Percentiles rank a stretch among this genome's conserved stretches.
phyloP scores from a whole-genome alignment of 148 eudicot genomes.

The Chenopodium suecicum region DNA sequence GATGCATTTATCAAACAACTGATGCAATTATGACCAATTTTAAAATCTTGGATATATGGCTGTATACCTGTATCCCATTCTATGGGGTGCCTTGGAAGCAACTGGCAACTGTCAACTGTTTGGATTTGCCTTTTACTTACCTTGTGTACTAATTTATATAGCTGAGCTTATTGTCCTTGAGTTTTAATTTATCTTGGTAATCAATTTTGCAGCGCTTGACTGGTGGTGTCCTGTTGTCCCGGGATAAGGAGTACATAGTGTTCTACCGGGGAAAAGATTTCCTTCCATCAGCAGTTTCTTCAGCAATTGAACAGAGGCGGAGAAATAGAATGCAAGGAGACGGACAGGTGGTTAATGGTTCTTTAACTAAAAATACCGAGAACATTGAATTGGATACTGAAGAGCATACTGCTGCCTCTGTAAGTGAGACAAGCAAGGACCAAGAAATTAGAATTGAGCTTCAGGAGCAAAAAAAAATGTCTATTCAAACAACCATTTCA shows the following conservation, averaged over 20 bases:
- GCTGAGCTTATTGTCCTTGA: not conserved
- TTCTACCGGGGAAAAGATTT: slow-evolving; percentile 96
- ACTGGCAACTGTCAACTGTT: not conserved
- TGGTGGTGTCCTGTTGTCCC: slow-evolving; percentile 80
- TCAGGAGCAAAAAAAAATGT: slow-evolving; percentile 41
- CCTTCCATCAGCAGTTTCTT: slow-evolving; percentile 85
- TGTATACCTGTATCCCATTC: not conserved
- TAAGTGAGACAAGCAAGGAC: slow-evolving; percentile 27
- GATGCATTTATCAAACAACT: too few species aligned
- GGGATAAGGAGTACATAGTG: slow-evolving; percentile 77
- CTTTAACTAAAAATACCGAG: slow-evolving; percentile 26
- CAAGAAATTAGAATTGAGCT: slow-evolving; percentile 26
- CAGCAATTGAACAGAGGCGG: slow-evolving; percentile 82
- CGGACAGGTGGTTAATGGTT: slow-evolving; percentile 27
- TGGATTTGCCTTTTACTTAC: not conserved
- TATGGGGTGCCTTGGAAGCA: not conserved
- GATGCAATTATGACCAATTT: too few species aligned
- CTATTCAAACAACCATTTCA: slow-evolving; percentile 42
- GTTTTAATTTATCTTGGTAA: not conserved
- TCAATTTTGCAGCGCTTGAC: slow-evolving; percentile 65
- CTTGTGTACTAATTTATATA: not conserved
- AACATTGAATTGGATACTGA: slow-evolving; percentile 22
- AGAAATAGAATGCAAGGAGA: slow-evolving; percentile 34
- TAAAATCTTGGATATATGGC: slow-evolving; percentile 7
- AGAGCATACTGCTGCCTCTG: slow-evolving; percentile 29